Percentiles rank a stretch among this genome's conserved stretches.
Evolutionary conservation across 2,329 filamentous ascomycete genomes (phyloP).

Genomic region (Chaetoscypha palmicola): DNA sequence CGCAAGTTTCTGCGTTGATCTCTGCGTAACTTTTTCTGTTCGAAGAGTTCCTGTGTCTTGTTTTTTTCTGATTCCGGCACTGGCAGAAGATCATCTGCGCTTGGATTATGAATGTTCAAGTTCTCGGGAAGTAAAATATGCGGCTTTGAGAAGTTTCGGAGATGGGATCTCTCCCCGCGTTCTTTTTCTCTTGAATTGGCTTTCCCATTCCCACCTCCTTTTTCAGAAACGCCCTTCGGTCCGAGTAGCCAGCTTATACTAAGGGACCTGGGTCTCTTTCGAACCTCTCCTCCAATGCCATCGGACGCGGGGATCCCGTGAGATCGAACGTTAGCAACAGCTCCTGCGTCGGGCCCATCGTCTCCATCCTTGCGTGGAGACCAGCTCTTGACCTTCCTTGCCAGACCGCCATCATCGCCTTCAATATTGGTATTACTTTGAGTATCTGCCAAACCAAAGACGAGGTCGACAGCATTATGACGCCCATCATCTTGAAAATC

Average conservation of each 20-base stretch:
- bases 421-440: not conserved
- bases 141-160: not conserved
- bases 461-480: conserved; percentile 40
- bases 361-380: not conserved
- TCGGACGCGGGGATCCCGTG: not conserved
- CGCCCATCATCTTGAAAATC: conserved; percentile 42
- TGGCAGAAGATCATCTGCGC: not conserved
- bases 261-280: not conserved
- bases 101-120: not conserved
- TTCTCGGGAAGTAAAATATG: not conserved
- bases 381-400: conserved; percentile 1
- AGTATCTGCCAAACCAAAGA: conserved; percentile 17
- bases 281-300: not conserved
- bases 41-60: conserved; percentile 12
- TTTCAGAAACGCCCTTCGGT: not conserved
- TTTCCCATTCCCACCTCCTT: not conserved
- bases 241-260: not conserved
- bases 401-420: not conserved
- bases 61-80: conserved; percentile 29
- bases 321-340: not conserved
- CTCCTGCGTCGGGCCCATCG: not conserved
- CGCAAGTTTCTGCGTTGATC: conserved; percentile 41
- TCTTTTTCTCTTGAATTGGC: not conserved
- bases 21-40: conserved; percentile 20
- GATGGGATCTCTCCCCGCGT: not conserved